A percentile compares a stretch with the other conserved stretches of the same genome.
Evolutionary conservation across 306 rosid genomes (phyloP).

Genomic region (Cicer yamashitae): DNA sequence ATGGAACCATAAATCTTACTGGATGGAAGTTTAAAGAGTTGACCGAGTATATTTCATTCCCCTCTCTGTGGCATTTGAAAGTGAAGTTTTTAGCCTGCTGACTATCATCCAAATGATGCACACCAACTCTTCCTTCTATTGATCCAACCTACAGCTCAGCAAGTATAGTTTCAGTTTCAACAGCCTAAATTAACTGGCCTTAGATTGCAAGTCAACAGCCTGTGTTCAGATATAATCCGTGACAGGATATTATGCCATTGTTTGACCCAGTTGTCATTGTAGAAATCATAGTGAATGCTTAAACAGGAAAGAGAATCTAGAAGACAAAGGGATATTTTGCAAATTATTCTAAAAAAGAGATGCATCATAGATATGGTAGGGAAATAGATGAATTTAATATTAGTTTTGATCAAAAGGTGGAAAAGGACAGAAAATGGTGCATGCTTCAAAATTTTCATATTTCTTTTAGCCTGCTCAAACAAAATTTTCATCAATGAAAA

Average conservation of each 20-base stretch:
- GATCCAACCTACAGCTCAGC: constrained; percentile 75
- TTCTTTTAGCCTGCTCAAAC: not conserved
- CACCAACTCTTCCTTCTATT: constrained; percentile 97
- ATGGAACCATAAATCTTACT: constrained; percentile 58
- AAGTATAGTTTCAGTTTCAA: constrained; percentile 45
- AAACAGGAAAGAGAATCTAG: constrained; percentile 17
- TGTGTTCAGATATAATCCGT: constrained; percentile 4
- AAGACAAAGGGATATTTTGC: constrained; percentile 17
- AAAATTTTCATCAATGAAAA: constrained; percentile 4
- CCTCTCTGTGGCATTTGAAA: constrained; percentile 96
- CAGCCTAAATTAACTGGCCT: constrained; percentile 36
- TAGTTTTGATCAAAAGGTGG: constrained; percentile 3
- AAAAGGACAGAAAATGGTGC: constrained; percentile 21
- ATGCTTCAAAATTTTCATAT: not conserved
- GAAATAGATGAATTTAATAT: constrained; percentile 17
- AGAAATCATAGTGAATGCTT: constrained; percentile 16
- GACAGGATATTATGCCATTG: not conserved
- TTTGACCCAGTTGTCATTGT: not conserved
- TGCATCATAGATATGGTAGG: not conserved
- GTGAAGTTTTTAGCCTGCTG: constrained; percentile 85
- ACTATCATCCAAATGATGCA: constrained; percentile 87
- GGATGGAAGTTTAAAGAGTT: constrained; percentile 97
- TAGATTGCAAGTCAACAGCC: constrained; percentile 10
- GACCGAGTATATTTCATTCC: constrained; percentile 81
- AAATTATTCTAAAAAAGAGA: constrained; percentile 30